These are phyloP conservation scores for Neofusicoccum cordaticola DNA, from an alignment of 2,329 filamentous ascomycete genomes.

Conservation along the genomic window DNA sequence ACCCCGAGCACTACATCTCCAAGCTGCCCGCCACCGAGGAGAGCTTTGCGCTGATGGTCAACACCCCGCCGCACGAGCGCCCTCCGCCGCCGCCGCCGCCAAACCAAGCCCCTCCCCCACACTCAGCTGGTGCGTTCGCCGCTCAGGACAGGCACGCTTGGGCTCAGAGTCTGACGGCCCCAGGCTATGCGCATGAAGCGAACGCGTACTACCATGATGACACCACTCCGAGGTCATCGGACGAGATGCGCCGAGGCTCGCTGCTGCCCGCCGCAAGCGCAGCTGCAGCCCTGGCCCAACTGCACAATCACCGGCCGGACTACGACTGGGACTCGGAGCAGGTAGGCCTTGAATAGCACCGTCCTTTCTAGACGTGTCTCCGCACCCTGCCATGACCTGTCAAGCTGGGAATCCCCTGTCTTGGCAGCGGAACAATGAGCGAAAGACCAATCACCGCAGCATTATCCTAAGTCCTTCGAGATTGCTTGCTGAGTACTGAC, in stretches of 20 bases:
- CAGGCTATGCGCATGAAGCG: constrained; percentile 57
- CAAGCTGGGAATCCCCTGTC: constrained; percentile 15
- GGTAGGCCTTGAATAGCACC: constrained; percentile 42
- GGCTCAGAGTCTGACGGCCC: constrained; percentile 21
- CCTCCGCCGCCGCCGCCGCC: constrained; percentile 52
- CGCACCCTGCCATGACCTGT: constrained; percentile 14
- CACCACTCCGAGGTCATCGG: constrained; percentile 64
- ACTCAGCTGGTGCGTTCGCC: constrained; percentile 16
- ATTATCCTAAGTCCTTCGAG: not conserved
- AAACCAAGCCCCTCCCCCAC: constrained; percentile 29
- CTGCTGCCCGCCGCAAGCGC: constrained; percentile 70
- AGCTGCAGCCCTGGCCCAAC: constrained; percentile 80
- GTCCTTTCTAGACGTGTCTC: constrained; percentile 36
- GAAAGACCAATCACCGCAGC: constrained; percentile 2
- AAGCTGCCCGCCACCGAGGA: constrained; percentile 98
- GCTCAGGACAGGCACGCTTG: constrained; percentile 13
- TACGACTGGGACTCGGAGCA: constrained; percentile 75
- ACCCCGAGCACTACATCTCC: constrained; percentile 94
- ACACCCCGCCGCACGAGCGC: constrained; percentile 74
- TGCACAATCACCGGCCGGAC: constrained; percentile 75
- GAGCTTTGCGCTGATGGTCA: constrained; percentile 96
- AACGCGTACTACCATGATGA: constrained; percentile 67
- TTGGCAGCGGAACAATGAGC: constrained; percentile 22
- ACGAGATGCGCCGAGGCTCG: constrained; percentile 65
- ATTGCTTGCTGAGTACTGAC: not conserved